Evolutionary conservation across 257 asterid genomes (phyloP), one percentile per base, ranked within the genome.

Genomic region (Nicotiana benthamiana): DNA sequence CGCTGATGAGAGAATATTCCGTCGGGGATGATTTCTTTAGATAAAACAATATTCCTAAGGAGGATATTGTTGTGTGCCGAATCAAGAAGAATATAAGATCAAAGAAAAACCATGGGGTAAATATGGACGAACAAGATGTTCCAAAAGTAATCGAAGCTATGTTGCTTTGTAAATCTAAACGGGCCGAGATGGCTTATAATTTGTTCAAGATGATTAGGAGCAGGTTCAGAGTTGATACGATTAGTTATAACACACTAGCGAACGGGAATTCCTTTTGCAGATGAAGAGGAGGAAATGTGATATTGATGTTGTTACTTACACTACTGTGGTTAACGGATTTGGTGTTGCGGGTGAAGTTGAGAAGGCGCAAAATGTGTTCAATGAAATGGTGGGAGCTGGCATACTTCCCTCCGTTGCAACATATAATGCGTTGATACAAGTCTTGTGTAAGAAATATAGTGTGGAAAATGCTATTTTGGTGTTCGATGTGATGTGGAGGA

Each of bases 401-500:
- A 90, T 96, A 64, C 92, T 96, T 75, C 99, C 99, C 2, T 91
- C 98, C 0, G 85, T 94, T n/a, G 93, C 95, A 7, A 93, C 99
- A 62, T 96, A 89, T 84, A 92, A 91, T 84, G 96, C 98, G 53
- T 18, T 96, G 80, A 90, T 96, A 84, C 97, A 93, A 86, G 94
- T 93, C 62, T 77, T 96, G n/a, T 95, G 99, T 84, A 93, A 95
- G 91, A 93, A 93, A n/a, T n/a, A n/a, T n/a, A 82, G 83, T 52
- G 90, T 93, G 62, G 98, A 91, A 84, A 93, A 90, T 84, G 97
- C 99, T 52, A 67, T 95, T 6, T 26, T 70, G 75, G 82, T 82
- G 79, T 91, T 93, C 75, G 90, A 92, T 27, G 94, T 93, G 77
- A 93, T 95, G 99, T 32, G 88, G 83, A 86, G 74, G 86, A 95